These are phyloP conservation scores for Hebeloma cylindrosporum DNA, from an alignment of 768 basidiomycete species.

Conservation along the genomic window DNA sequence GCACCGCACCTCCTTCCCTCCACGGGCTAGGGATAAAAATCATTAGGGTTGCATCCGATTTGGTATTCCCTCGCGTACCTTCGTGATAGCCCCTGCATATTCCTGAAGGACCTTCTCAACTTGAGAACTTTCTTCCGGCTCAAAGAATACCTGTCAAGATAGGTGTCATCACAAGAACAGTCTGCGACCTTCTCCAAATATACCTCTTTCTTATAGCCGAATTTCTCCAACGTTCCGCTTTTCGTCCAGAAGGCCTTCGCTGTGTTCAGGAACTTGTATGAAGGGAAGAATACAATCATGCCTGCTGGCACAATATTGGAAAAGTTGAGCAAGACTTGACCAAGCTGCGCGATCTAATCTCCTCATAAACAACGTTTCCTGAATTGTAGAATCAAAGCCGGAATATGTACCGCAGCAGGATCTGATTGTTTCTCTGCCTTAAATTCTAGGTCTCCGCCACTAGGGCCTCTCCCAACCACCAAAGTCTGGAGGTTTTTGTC, in stretches of 20 bases:
- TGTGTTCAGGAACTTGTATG: conserved; percentile 76
- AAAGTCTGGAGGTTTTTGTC: conserved; percentile 72
- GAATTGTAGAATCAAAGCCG: no score
- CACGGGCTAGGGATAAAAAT: conserved; percentile 6
- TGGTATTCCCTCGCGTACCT: conserved; percentile 10
- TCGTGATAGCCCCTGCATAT: conserved; percentile 56
- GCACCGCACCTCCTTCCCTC: conserved; percentile 57
- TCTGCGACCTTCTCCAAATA: no score
- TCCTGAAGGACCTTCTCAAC: conserved; percentile 77
- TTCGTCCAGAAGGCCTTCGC: conserved; percentile 67
- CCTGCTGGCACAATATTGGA: conserved; percentile 78
- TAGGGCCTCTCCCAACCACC: conserved; percentile 72
- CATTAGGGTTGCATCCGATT: not conserved
- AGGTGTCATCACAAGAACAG: conserved; percentile 6
- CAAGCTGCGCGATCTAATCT: conserved; percentile 83
- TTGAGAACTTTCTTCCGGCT: conserved; percentile 69
- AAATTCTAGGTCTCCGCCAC: conserved; percentile 74
- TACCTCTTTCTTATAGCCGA: conserved; percentile 76
- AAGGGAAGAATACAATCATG: conserved; percentile 93
- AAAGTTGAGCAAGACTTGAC: conserved; percentile 81
- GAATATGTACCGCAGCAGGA: conserved; percentile 45
- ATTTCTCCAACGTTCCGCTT: conserved; percentile 58
- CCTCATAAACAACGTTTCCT: not conserved
- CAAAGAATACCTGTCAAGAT: conserved; percentile 72
- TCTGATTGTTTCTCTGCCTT: conserved; percentile 76